Evolutionary conservation across 108 stramenopile genomes (phyloP).

Genomic region (Conticribra guillardii): DNA sequence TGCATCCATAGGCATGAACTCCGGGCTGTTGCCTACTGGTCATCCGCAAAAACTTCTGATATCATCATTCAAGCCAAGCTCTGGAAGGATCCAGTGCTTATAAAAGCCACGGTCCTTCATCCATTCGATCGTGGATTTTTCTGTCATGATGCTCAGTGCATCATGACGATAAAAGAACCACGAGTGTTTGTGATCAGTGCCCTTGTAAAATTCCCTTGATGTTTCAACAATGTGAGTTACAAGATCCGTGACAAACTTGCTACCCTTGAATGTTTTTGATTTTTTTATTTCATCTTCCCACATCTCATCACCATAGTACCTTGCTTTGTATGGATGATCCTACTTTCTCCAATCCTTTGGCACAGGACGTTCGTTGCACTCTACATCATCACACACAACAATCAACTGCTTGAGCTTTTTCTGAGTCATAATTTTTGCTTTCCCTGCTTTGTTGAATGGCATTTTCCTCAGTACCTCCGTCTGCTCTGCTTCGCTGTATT

Average conservation of each 20-base stretch:
- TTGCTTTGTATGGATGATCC: slow-evolving; percentile 4
- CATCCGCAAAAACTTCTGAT: not conserved
- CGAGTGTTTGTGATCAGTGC: not conserved
- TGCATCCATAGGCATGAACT: slow-evolving; percentile 22
- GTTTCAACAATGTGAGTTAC: slow-evolving; percentile 1
- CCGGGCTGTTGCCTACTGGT: slow-evolving; percentile 16
- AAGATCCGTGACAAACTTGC: slow-evolving; percentile 7
- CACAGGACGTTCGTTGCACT: not conserved
- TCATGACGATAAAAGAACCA: slow-evolving; percentile 26
- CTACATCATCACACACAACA: not conserved
- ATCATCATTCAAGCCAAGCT: slow-evolving; percentile 8
- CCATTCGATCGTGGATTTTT: slow-evolving; percentile 1
- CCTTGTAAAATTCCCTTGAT: slow-evolving; percentile 1
- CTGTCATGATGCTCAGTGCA: slow-evolving; percentile 19
- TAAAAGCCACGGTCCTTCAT: slow-evolving; percentile 14
- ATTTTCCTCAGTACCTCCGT: no score
- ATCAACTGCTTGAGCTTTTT: no score
- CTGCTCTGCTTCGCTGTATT: no score
- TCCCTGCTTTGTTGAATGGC: no score
- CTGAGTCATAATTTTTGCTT: no score
- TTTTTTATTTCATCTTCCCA: slow-evolving; percentile 1
- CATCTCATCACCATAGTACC: not conserved
- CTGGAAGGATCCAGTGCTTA: slow-evolving; percentile 17
- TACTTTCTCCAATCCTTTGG: not conserved
- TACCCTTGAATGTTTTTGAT: not conserved